Base-by-base conservation (phyloP, 805 yeast genomes). In the Ogataea nonfermentans region DNA sequence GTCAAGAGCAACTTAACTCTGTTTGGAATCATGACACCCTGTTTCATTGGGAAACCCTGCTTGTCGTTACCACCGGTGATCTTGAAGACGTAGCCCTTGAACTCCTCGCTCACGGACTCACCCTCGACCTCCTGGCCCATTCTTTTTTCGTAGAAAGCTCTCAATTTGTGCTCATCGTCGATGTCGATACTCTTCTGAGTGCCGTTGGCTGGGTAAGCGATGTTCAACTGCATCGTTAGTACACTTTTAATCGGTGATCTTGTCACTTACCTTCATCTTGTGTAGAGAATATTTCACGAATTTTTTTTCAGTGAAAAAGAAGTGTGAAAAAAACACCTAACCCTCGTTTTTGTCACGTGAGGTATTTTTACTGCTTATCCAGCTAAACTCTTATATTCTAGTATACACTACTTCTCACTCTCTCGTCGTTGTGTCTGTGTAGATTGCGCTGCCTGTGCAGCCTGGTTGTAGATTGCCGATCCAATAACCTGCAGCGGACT, bases 1-100 rank as follows among this genome's bases (percentile, higher is more conserved):
- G 95, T 73, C 69, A 93, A 79, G 70, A 93, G 81, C 65, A 93
- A 82, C 73, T 86, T 89, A 64, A 93, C 98, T 84, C 99, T 95
- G 83, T 95, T 89, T 76, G 99, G 98, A 80, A 88, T 93, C 82
- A 93, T 78, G 57, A 93, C 99, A 84, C 99, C 99, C 78, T 95
- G 99, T 78, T 90, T 93, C 99, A 95, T 93, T 78, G 99, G 98
- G 96, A 93, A 93, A 79, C 99, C 99, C 81, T 93, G 99, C 79
- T 93, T 93, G 80, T 93, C 99, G 85, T 93, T 93, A 84, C 99
- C 99, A 71, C 99, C 99, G 64, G 97, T 76, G 73, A 93, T 90
- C 81, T 84, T 95, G 86, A 93, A 90, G 69, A 88, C 73, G 89
- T 93, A 93, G 68, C 99, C 99, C 76, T 89, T 91, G 91, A 91